These are phyloP conservation scores for Leccinum sublutescens DNA, from an alignment of 768 basidiomycete species.

Conservation along the genomic window DNA sequence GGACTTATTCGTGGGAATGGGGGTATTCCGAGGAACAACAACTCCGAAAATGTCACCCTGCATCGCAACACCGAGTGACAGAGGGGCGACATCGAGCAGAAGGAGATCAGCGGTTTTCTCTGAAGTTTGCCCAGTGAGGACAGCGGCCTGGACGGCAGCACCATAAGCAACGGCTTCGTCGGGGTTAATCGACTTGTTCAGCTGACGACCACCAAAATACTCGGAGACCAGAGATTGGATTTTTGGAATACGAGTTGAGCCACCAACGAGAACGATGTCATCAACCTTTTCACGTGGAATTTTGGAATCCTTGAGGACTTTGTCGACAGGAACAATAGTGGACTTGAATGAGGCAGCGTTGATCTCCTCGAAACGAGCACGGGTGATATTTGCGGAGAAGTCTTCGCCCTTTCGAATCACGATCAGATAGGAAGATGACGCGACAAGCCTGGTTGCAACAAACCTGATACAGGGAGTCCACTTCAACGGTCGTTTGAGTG, in stretches of 20 bases:
- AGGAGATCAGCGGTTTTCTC: constrained; percentile 99
- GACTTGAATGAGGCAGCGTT: constrained; percentile 95
- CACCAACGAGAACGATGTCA: constrained; percentile 99
- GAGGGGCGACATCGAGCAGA: constrained; percentile 96
- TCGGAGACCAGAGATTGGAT: constrained; percentile 98
- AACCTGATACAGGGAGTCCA: constrained; percentile 96
- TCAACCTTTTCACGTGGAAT: constrained; percentile 96
- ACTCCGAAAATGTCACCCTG: constrained; percentile 99
- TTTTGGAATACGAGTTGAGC: constrained; percentile 99
- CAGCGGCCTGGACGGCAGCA: constrained; percentile 98
- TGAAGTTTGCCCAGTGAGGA: constrained; percentile 97
- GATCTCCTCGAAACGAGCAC: constrained; percentile 99
- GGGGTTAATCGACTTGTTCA: constrained; percentile 99
- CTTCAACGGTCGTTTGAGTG: constrained; percentile 98
- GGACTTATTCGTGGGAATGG: constrained; percentile 99
- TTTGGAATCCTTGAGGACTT: constrained; percentile 98
- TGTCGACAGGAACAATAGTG: constrained; percentile 97
- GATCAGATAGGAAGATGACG: constrained; percentile 4
- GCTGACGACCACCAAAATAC: constrained; percentile 95
- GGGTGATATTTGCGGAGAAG: constrained; percentile 98
- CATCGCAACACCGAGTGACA: constrained; percentile 99
- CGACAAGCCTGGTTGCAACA: constrained; percentile 15
- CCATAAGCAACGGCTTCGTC: constrained; percentile 99
- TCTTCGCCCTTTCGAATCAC: constrained; percentile 74
- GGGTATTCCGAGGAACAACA: constrained; percentile 98